Conservation (phyloP, 2,329 filamentous ascomycete species). For the Penicillium capsulatum region DNA sequence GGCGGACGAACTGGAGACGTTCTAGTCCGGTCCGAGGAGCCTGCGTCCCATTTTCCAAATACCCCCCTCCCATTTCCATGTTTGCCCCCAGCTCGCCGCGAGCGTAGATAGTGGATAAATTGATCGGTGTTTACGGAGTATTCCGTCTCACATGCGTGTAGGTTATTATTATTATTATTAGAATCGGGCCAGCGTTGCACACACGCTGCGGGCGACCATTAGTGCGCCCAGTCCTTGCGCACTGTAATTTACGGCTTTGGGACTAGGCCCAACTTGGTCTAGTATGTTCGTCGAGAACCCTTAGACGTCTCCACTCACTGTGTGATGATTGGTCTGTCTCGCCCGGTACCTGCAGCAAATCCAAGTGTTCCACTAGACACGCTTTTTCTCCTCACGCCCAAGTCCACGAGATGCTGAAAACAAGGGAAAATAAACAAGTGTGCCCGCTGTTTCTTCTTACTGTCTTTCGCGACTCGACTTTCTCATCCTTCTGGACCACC, state of each 20-base stretch:
- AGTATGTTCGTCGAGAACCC: constrained; percentile 16
- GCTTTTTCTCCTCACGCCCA: neutral
- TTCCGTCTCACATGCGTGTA: too few species aligned
- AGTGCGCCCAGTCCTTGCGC: constrained; percentile 5
- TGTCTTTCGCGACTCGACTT: too few species aligned
- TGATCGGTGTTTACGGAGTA: too few species aligned
- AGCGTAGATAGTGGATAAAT: neutral
- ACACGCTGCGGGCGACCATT: neutral
- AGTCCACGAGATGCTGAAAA: neutral
- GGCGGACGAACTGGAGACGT: constrained; percentile 42
- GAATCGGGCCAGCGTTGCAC: too few species aligned
- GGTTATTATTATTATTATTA: too few species aligned
- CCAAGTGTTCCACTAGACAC: neutral
- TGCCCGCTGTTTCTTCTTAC: neutral
- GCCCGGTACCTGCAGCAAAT: constrained; percentile 17
- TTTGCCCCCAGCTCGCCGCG: neutral
- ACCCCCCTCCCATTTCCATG: constrained; percentile 13
- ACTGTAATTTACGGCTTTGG: constrained; percentile 6
- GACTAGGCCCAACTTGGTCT: constrained; percentile 9
- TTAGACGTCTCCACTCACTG: constrained; percentile 4
- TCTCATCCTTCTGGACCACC: too few species aligned
- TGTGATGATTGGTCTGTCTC: constrained; percentile 11
- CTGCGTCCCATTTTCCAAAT: constrained; percentile 20
- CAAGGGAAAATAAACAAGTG: constrained; percentile 1
- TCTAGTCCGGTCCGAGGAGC: constrained; percentile 22